phyloP scores from a whole-genome alignment of 495 filamentous ascomycete species.

The Bryoglossum gracile region DNA sequence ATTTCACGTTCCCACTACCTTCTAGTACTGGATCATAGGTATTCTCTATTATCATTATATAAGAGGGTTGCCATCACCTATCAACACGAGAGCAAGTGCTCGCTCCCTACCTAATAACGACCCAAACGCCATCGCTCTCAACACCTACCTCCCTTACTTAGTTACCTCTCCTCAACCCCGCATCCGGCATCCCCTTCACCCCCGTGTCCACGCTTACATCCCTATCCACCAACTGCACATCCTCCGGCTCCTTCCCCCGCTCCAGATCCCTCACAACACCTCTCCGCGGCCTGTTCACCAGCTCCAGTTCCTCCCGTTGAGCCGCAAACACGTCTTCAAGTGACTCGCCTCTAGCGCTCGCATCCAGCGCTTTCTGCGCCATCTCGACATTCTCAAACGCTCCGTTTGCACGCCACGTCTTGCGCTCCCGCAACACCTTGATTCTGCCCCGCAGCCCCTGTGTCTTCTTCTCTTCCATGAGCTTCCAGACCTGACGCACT shows the following conservation, averaged over 20 bases:
- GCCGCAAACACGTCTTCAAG: slow-evolving; percentile 20
- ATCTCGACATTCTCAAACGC: slow-evolving; percentile 40
- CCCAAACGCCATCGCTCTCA: slow-evolving; percentile 4
- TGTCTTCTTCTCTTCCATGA: slow-evolving; percentile 32
- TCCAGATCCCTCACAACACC: slow-evolving; percentile 20
- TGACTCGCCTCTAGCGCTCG: slow-evolving; percentile 28
- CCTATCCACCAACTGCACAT: slow-evolving; percentile 14
- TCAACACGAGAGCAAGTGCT: no score
- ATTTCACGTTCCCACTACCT: no score
- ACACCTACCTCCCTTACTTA: no score
- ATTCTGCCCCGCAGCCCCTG: slow-evolving; percentile 27
- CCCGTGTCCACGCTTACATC: no score
- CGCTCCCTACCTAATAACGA: no score
- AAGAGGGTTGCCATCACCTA: no score
- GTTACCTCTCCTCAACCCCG: no score
- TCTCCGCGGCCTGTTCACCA: slow-evolving; percentile 16
- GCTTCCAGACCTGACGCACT: slow-evolving; percentile 34
- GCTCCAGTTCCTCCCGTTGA: slow-evolving; percentile 15
- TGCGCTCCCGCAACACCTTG: slow-evolving; percentile 23
- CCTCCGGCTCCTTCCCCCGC: slow-evolving; percentile 17
- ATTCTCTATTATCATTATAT: no score
- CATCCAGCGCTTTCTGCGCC: slow-evolving; percentile 36
- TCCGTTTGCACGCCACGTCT: slow-evolving; percentile 27
- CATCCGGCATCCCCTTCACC: no score
- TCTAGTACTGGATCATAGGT: no score